Evolutionary conservation across 306 rosid species (phyloP).

Genomic region (Nissolia schottii): DNA sequence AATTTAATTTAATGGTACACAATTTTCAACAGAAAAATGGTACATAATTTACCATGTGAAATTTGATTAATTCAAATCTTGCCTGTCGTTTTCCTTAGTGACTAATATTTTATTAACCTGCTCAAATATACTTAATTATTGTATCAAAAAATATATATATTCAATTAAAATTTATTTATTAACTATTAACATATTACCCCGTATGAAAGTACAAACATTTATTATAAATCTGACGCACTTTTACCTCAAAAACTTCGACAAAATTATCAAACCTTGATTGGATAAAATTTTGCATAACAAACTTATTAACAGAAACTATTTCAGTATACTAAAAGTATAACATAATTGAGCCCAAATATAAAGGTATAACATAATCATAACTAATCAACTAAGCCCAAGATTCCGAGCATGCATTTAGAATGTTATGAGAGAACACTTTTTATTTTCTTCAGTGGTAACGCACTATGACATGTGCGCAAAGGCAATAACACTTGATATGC

Average conservation of each 20-base stretch:
- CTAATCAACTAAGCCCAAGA: conserved; percentile 13
- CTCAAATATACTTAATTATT: too few relatives aligned
- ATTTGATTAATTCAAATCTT: background rate
- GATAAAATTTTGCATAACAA: conserved; percentile 1
- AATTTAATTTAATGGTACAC: background rate
- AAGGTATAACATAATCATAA: conserved; percentile 13
- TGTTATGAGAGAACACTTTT: conserved; percentile 7
- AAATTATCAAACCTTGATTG: background rate
- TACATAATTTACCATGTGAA: background rate
- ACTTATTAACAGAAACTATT: background rate
- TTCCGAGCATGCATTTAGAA: conserved; percentile 26
- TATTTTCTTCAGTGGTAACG: conserved; percentile 2
- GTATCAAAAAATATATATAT: too few relatives aligned
- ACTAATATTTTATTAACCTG: background rate
- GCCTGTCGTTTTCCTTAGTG: background rate
- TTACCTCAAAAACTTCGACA: background rate
- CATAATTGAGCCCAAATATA: background rate
- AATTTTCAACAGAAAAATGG: too few relatives aligned
- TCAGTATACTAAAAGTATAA: background rate
- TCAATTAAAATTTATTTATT: background rate
- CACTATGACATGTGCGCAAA: conserved; percentile 39
- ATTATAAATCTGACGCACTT: background rate
- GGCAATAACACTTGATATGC: conserved; percentile 25
- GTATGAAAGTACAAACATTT: background rate
- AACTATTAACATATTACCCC: background rate